Evolutionary conservation across 2,329 filamentous ascomycete species (phyloP).

Genomic region (Volutella citrinella): DNA sequence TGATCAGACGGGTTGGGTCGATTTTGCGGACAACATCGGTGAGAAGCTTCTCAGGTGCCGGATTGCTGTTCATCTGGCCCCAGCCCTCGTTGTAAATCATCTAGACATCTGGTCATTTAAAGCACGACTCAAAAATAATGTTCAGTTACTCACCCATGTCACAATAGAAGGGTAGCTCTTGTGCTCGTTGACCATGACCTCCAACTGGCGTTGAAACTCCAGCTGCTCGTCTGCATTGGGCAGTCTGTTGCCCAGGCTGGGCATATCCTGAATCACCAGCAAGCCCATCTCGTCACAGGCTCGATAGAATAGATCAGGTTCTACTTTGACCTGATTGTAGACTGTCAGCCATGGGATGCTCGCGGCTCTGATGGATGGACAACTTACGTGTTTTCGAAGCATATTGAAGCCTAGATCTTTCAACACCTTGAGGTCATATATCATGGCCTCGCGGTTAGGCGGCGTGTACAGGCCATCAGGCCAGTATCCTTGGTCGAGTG

Average conservation of each 20-base stretch:
- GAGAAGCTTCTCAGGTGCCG: conserved; percentile 61
- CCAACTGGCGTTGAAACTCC: conserved; percentile 64
- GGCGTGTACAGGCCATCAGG: conserved; percentile 66
- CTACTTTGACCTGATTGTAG: conserved; percentile 65
- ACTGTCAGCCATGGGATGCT: too few relatives aligned
- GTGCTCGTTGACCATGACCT: conserved; percentile 57
- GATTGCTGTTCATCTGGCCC: too few relatives aligned
- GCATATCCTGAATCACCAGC: conserved; percentile 71
- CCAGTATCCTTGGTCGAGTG: conserved; percentile 70
- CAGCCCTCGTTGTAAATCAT: too few relatives aligned
- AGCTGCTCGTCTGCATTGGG: conserved; percentile 50
- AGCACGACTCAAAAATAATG: too few relatives aligned
- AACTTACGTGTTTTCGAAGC: conserved; percentile 65
- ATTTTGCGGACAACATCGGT: conserved; percentile 52
- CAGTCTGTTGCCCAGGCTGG: conserved; percentile 44
- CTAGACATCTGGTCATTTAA: too few relatives aligned
- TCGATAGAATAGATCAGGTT: conserved; percentile 64
- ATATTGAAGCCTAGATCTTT: conserved; percentile 69
- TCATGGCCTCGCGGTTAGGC: conserved; percentile 65
- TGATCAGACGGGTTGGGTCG: conserved; percentile 63
- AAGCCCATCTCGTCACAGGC: conserved; percentile 65
- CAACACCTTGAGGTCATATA: conserved; percentile 60
- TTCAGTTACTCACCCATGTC: too few relatives aligned
- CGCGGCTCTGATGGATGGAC: too few relatives aligned
- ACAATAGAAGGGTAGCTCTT: too few relatives aligned